Evolutionary conservation across 805 yeast species (phyloP).

Genomic region (Saturnispora quitensis): DNA sequence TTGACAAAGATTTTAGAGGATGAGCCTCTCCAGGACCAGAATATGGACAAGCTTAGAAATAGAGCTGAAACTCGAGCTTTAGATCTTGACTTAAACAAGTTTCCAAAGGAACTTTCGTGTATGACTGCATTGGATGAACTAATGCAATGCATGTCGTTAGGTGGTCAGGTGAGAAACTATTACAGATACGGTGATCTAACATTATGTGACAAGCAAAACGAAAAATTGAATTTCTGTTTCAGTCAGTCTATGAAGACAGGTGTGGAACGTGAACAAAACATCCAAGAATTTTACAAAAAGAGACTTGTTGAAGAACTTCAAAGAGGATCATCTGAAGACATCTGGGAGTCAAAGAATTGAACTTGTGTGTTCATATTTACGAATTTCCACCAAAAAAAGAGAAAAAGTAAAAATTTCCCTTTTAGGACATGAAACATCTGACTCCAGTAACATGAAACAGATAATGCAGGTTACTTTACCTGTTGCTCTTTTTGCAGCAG

Average conservation of each 20-base stretch:
- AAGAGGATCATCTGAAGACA: slow-evolving; percentile 72
- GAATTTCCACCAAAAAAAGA: neutral
- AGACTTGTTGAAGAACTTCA: slow-evolving; percentile 51
- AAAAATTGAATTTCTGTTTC: slow-evolving; percentile 75
- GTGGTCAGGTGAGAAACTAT: slow-evolving; percentile 79
- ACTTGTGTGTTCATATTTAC: neutral
- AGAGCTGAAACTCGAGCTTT: slow-evolving; percentile 24
- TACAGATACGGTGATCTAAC: slow-evolving; percentile 77
- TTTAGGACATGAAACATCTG: slow-evolving; percentile 5
- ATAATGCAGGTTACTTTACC: neutral
- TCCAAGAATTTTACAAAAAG: slow-evolving; percentile 65
- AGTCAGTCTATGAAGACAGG: slow-evolving; percentile 47
- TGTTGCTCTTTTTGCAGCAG: neutral
- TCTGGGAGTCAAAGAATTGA: slow-evolving; percentile 49
- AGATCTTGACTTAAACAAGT: slow-evolving; percentile 19
- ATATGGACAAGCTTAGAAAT: slow-evolving; percentile 18
- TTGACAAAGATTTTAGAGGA: neutral
- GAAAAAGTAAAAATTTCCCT: neutral
- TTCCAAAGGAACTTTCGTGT: slow-evolving; percentile 47
- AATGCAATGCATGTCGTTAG: slow-evolving; percentile 77
- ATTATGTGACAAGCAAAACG: slow-evolving; percentile 59
- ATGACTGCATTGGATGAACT: slow-evolving; percentile 82
- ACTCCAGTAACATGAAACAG: slow-evolving; percentile 4
- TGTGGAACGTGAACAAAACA: slow-evolving; percentile 37
- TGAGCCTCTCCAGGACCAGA: neutral